Evolutionary conservation across 441 rosid species (phyloP).

Genomic region (Sinapis alba): DNA sequence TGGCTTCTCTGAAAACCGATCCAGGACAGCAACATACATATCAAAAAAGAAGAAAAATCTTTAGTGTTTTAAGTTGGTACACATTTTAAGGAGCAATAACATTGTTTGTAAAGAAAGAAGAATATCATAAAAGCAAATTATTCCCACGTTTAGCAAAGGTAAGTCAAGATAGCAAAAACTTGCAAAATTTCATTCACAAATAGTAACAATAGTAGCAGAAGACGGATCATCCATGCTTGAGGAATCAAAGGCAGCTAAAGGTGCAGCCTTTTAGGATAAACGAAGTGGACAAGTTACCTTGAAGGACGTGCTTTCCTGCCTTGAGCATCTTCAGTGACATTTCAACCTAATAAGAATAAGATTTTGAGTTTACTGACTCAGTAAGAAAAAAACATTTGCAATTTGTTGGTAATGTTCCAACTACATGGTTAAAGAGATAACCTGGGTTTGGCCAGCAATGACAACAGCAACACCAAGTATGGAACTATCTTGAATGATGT

Average conservation of each 20-base stretch:
- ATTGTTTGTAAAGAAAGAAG: slow-evolving; percentile 4
- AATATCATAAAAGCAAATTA: slow-evolving; percentile 1
- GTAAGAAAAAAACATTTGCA: neutral
- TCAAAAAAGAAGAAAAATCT: slow-evolving; percentile 34
- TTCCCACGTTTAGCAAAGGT: neutral
- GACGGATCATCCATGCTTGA: slow-evolving; percentile 5
- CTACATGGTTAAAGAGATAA: slow-evolving; percentile 2
- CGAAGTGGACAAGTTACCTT: slow-evolving; percentile 54
- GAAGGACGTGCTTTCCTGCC: slow-evolving; percentile 94
- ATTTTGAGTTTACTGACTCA: neutral
- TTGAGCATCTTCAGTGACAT: slow-evolving; percentile 78
- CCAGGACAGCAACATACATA: slow-evolving; percentile 50
- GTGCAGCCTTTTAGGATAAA: slow-evolving; percentile 2
- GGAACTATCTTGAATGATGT: slow-evolving; percentile 67
- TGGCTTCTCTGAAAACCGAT: slow-evolving; percentile 84
- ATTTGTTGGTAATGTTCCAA: neutral
- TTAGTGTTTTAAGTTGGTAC: slow-evolving; percentile 9
- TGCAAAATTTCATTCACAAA: neutral
- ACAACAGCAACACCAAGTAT: slow-evolving; percentile 87
- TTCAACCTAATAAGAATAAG: slow-evolving; percentile 59
- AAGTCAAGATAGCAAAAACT: neutral
- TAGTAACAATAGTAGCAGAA: neutral
- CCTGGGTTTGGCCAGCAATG: slow-evolving; percentile 91
- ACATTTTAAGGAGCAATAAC: slow-evolving; percentile 11
- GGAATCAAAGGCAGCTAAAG: slow-evolving; percentile 1